Base-by-base conservation (phyloP, 805 yeast genomes). In the Wickerhamomyces alni region DNA sequence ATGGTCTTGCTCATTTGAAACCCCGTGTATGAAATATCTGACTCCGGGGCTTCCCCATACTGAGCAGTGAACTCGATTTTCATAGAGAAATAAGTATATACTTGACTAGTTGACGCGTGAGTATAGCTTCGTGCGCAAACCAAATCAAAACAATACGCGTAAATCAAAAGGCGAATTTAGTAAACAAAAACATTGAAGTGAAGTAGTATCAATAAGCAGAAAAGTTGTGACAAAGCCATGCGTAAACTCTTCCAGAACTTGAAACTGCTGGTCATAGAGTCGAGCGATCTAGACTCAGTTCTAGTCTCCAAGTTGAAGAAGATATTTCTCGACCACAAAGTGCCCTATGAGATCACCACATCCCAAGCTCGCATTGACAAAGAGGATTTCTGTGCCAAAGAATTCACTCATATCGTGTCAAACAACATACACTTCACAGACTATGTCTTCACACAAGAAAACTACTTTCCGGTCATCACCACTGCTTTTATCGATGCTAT, bases 401-500 rank as follows among this genome's bases (percentile, higher is more conserved):
- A 29, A 40, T 45, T 49, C 17, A 61, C 69, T 13, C 77, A 78
- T 54, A 61, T 83, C 13, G 66, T 83, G 13, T 57, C 84, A 13
- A 57, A 61, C 25, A 59, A 71, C 10, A 57, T 66, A 15, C 68
- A 75, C 22, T 82, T 82, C 43, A 66, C 70, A 3, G 78, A 72
- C 24, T 77, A 69, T 50, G 50, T 45, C 3, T 59, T 63, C 25
- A 72, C 82, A 5, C 65, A 63, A 27, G 65, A 65, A 13, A 62
- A 71, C 28, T 69, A 83, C 77, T 67, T 82, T 12, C 87, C 93
- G 0, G 71, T 83, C 1, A 82, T 85, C 13, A 70, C 73, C 0
- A 69, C 79, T 0, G 56, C 65, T 5, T 87, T 93, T 87, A 65
- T 84, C 2, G 47, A 57, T 22, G 77, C 72, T 29, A 72, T 81